Conservation (phyloP, 768 basidiomycete genomes). For the Kondoa subrosea region DNA sequence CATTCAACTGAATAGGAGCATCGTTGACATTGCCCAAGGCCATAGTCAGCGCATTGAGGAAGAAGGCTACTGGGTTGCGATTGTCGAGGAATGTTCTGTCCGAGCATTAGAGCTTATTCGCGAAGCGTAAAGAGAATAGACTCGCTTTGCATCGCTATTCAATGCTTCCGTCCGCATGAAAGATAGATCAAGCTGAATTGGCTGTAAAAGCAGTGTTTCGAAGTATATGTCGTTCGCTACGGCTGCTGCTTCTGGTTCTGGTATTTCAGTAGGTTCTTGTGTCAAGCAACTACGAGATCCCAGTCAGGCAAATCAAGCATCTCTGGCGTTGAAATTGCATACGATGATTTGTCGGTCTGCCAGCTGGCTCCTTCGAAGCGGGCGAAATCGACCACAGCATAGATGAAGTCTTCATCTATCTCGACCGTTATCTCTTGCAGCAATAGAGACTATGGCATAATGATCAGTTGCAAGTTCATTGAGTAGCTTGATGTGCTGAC, state of each 20-base stretch:
- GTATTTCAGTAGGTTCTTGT: conserved; percentile 33
- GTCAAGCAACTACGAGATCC: conserved; percentile 45
- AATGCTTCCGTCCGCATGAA: conserved; percentile 94
- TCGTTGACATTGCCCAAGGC: conserved; percentile 92
- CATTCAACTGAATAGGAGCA: conserved; percentile 83
- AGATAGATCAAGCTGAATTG: conserved; percentile 75
- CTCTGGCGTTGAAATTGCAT: conserved; percentile 27
- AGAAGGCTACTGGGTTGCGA: conserved; percentile 79
- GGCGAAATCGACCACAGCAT: conserved; percentile 74
- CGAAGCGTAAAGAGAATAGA: neutral
- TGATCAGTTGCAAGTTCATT: neutral
- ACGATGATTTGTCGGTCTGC: neutral
- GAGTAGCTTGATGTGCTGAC: neutral
- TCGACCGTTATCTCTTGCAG: conserved; percentile 88
- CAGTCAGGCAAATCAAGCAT: conserved; percentile 38
- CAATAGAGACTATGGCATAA: conserved; percentile 44
- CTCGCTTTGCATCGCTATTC: conserved; percentile 50
- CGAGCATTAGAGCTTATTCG: neutral
- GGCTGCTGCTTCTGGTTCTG: conserved; percentile 32
- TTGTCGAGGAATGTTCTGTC: conserved; percentile 26
- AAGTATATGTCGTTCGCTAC: conserved; percentile 66
- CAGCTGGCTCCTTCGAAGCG: conserved; percentile 71
- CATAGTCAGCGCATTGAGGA: conserved; percentile 90
- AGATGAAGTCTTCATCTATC: conserved; percentile 91
- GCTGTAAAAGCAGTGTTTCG: conserved; percentile 84